These are phyloP conservation scores for Coemansia sp. DNA, from an alignment of 192 early-diverging fungal genomes.

Conservation along the genomic window DNA sequence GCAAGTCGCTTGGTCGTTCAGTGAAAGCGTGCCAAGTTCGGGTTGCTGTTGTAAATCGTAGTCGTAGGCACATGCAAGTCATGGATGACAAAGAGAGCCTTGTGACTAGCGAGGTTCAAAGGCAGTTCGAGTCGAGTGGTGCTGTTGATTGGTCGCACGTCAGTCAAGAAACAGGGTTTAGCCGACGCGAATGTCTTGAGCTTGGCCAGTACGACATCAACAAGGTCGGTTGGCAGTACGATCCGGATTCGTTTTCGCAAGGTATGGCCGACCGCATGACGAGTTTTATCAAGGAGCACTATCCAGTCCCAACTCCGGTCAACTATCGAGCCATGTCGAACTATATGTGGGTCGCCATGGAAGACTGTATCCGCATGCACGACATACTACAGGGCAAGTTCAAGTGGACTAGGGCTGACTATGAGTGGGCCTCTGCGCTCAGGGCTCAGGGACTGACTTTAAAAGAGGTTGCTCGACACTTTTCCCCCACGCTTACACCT, in stretches of 20 bases:
- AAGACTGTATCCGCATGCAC: constrained; percentile 16
- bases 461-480: constrained; percentile 4
- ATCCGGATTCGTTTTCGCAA: constrained; percentile 12
- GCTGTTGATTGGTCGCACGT: no score
- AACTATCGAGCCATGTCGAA: constrained; percentile 24
- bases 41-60: no score
- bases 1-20: no score
- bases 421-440: neutral
- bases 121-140: no score
- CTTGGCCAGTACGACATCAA: no score
- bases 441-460: constrained; percentile 9
- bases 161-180: no score
- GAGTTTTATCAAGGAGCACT: constrained; percentile 13
- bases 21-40: no score
- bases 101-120: no score
- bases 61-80: no score
- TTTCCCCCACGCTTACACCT: constrained; percentile 6
- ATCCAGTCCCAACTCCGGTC: constrained; percentile 1
- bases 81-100: no score
- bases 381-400: constrained; percentile 5
- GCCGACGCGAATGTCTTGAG: no score
- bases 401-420: constrained; percentile 1
- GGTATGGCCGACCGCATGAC: constrained; percentile 13
- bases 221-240: constrained; percentile 4
- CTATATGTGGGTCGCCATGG: constrained; percentile 20